Percentiles rank a stretch among this genome's conserved stretches.
phyloP scores from a whole-genome alignment of 257 asterid genomes.

The Avicennia marina region DNA sequence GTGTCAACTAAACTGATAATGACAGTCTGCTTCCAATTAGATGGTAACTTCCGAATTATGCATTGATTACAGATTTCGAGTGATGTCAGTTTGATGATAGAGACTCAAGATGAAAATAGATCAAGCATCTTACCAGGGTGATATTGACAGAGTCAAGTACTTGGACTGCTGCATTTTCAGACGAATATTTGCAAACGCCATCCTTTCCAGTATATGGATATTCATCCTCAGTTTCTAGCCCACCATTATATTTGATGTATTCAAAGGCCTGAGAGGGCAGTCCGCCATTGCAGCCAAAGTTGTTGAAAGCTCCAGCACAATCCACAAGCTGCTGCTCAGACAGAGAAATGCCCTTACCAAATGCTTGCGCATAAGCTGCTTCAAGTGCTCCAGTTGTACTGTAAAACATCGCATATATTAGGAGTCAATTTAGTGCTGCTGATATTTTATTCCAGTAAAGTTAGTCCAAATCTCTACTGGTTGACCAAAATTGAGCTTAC shows the following conservation, averaged over 20 bases:
- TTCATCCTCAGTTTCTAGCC: slow-evolving; percentile 81
- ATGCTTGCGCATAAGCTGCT: slow-evolving; percentile 90
- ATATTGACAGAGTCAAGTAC: slow-evolving; percentile 80
- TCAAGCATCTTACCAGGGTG: slow-evolving; percentile 59
- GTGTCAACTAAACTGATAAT: background rate
- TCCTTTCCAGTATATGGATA: slow-evolving; percentile 77
- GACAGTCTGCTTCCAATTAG: background rate
- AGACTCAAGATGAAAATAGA: background rate
- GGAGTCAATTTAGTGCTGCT: background rate
- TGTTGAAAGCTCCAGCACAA: slow-evolving; percentile 90
- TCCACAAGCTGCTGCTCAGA: slow-evolving; percentile 99
- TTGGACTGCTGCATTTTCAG: slow-evolving; percentile 59
- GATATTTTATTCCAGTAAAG: background rate
- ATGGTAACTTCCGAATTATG: background rate
- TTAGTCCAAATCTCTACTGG: background rate
- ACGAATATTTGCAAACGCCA: slow-evolving; percentile 65
- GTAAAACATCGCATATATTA: slow-evolving; percentile 18
- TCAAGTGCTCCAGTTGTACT: slow-evolving; percentile 98
- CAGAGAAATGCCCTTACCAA: slow-evolving; percentile 65
- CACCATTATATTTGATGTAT: slow-evolving; percentile 85
- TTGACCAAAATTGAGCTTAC: slow-evolving; percentile 28
- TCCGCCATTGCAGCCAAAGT: slow-evolving; percentile 92
- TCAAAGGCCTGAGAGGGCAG: slow-evolving; percentile 98
- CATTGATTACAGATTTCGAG: too few species aligned
- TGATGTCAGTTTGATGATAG: background rate